Conservation (phyloP, 345 rosid species). For the Populus davidiana region DNA sequence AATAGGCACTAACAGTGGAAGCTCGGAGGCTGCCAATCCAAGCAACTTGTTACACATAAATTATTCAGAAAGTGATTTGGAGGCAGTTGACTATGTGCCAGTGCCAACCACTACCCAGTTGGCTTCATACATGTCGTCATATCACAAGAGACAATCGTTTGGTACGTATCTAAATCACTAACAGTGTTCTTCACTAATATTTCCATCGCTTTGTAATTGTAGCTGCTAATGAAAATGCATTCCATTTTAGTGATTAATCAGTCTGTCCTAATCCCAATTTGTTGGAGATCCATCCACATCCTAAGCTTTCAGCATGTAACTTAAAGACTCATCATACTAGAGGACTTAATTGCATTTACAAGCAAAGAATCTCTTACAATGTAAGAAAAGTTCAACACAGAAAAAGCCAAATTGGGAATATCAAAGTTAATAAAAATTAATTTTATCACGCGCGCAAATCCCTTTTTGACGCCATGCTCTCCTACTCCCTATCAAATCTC, state of each 20-base stretch:
- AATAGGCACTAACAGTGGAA: not conserved
- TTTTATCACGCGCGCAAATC: not conserved
- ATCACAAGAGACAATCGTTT: conserved; percentile 38
- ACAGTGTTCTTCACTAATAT: not conserved
- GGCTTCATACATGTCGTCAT: conserved; percentile 21
- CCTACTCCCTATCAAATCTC: not conserved
- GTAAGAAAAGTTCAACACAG: not conserved
- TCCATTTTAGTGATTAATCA: not conserved
- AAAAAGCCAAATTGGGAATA: not conserved
- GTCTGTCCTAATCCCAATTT: not conserved
- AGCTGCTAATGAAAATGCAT: not conserved
- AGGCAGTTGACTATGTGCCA: conserved; percentile 22
- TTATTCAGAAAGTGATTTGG: conserved; percentile 27
- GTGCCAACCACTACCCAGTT: conserved; percentile 15
- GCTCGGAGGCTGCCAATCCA: not conserved
- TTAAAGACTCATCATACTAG: not conserved
- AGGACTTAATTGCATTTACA: not conserved
- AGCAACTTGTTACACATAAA: not conserved
- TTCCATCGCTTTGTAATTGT: not conserved
- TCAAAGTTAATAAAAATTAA: not conserved
- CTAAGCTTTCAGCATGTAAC: not conserved
- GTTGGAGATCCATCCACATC: not conserved
- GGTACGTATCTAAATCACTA: conserved; percentile 19
- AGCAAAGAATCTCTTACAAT: not conserved
- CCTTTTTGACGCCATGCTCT: not conserved